Percentiles rank a stretch among this genome's conserved stretches.
These are phyloP conservation scores for Populus hybrid DNA, from an alignment of 441 rosid genomes.

Conservation along the genomic window DNA sequence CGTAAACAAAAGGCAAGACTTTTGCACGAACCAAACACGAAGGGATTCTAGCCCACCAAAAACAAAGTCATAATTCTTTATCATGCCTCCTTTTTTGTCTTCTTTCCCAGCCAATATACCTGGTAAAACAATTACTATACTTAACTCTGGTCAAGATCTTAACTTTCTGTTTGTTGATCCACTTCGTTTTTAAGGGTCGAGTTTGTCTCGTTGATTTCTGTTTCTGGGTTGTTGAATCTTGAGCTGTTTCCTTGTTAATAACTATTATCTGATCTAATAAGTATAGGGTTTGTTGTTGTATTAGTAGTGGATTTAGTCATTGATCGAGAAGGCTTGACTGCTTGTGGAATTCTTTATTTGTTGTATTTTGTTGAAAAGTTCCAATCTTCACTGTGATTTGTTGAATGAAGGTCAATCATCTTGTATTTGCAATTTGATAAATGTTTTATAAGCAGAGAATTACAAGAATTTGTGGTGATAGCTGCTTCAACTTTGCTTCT, in stretches of 20 bases:
- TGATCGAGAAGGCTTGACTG: not conserved
- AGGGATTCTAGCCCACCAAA: conserved; percentile 11
- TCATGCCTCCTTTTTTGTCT: not conserved
- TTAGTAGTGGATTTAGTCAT: not conserved
- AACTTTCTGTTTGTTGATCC: not conserved
- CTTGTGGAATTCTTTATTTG: not conserved
- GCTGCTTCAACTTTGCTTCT: not conserved
- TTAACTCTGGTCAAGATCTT: not conserved
- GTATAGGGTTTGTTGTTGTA: not conserved
- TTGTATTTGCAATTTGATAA: not conserved
- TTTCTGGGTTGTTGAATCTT: not conserved
- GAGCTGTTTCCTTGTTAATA: not conserved
- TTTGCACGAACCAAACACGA: conserved; percentile 1
- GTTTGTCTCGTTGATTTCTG: not conserved
- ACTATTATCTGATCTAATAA: not conserved
- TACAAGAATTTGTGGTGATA: not conserved
- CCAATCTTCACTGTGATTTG: not conserved
- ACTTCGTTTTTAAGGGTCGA: not conserved
- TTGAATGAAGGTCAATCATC: not conserved
- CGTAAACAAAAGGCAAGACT: conserved; percentile 5
- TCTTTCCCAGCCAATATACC: too few relatives aligned
- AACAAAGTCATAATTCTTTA: not conserved
- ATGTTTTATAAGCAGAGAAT: not conserved
- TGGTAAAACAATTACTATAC: not conserved
- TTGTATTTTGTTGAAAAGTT: conserved; percentile 4